Evolutionary conservation across 352 stramenopile genomes (phyloP), one percentile per base, ranked within the genome.

Genomic region (Phytophthora chlamydospora): DNA sequence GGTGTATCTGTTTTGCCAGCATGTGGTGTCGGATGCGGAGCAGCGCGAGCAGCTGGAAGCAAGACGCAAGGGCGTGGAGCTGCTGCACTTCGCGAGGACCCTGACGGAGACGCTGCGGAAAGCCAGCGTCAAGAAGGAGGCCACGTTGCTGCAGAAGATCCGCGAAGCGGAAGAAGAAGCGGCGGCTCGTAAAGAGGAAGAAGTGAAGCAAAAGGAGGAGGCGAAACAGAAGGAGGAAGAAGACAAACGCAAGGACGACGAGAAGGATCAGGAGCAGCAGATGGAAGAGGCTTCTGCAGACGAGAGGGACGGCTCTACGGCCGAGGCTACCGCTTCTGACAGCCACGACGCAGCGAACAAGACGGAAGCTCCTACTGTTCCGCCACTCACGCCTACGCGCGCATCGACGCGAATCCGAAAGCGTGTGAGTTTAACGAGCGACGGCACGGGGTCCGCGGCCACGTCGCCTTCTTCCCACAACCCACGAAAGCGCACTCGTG

Each of bases 1-100:
- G 32, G 77, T 93, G 19, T 88, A 87, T 68, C 34, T 80, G 13
- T 93, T 91, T 53, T 93, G 84, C 33, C 76, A 91, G 57, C 73
- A 84, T 54, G 82, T 90, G 27, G 89, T 93, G 47, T 65, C 80
- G 7, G 71, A 86, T 27, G 76, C 79, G 4, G 80, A 89, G 46
- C 64, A 68, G 33, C 70, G 65, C 4, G 73, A 78, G 38, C 75
- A 79, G 39, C 54, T 64, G 1, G 84, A 90, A 40, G 80, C 78
- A 29, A 84, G 82, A 48, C 78, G 89, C 6, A 93, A 93, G 46
- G 82, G 81, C 11, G 68, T 91, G 7, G 84, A 93, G 61, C 54
- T 93, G 55, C 70, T 90, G 27, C 81, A 91, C 33, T 93, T 93
- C 65, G 77, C 82, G 19, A 72, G 83, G 40, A 91, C 80, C 3